Percentiles rank a stretch among this genome's conserved stretches.
Conservation (phyloP, 768 basidiomycete genomes). For the Suillus ampliporus region DNA sequence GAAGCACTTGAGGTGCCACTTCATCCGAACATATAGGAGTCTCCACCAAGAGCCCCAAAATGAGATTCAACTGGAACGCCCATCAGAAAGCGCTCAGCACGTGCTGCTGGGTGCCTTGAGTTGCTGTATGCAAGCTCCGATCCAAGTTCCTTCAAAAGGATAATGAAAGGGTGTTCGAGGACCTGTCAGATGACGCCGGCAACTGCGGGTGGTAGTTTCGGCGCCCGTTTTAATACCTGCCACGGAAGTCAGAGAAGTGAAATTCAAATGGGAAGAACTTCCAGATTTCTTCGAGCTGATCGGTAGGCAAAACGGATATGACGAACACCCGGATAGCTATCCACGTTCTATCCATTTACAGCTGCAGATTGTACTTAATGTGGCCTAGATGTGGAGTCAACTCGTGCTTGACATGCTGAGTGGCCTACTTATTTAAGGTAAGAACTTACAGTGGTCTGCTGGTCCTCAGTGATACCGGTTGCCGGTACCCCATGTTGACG, state of each 20-base stretch:
- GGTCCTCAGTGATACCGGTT: not conserved
- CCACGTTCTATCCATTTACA: not conserved
- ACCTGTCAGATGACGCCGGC: slow-evolving; percentile 10
- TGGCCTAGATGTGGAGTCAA: slow-evolving; percentile 1
- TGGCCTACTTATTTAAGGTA: no score
- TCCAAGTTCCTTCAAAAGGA: not conserved
- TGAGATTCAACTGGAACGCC: not conserved
- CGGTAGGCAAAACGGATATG: slow-evolving; percentile 13
- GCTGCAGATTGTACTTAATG: not conserved
- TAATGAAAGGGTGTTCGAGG: slow-evolving; percentile 30
- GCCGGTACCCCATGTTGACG: not conserved
- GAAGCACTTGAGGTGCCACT: not conserved
- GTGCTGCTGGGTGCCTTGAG: slow-evolving; percentile 5
- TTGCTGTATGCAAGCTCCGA: not conserved
- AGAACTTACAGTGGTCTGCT: no score
- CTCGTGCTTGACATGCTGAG: not conserved
- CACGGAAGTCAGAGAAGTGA: slow-evolving; percentile 15
- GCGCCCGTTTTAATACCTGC: slow-evolving; percentile 19
- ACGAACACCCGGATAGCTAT: slow-evolving; percentile 1
- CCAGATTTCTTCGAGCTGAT: slow-evolving; percentile 17
- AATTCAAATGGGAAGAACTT: slow-evolving; percentile 6
- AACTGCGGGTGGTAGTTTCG: slow-evolving; percentile 18
- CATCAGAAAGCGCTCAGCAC: slow-evolving; percentile 6
- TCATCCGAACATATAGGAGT: slow-evolving; percentile 5
- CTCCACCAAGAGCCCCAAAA: not conserved